Base-by-base conservation (phyloP, 164 flowering plant genomes). In the Tinospora cordifolia region DNA sequence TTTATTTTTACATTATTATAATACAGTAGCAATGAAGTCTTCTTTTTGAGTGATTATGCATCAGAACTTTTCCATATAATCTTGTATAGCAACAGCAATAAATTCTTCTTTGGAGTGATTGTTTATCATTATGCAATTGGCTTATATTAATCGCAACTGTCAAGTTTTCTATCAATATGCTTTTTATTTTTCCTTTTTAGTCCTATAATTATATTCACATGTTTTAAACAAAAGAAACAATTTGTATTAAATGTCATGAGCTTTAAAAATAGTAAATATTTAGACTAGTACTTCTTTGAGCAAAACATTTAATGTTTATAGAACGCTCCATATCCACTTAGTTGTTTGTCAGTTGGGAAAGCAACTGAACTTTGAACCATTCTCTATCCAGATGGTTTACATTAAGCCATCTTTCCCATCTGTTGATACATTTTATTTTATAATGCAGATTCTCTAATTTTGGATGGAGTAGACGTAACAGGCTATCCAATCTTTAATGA, bases 401-500 rank as follows among this genome's bases (percentile, higher is more conserved):
- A 51, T 66, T 9, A 64, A 11, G 2, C 15, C 10, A 36, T 64
- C 38, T 64, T 64, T 36, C 10, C 65, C 19, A 40, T 49, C 8
- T 51, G 41, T 64, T 69, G 6, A 39, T 21, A 40, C 21, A 34
- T 17, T 17, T 66, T 34, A n/a, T 70, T 24, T 47, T 72, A 15
- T 74, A 15, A 13, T 76, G 83, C 86, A 90, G 97, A 87, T 74
- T 80, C 87, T 67, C 79, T 82, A 54, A 72, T 83, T 65, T 60
- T 90, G 71, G 98, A 91, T 47, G 97, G 98, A 77, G 92, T 93
- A 38, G 96, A 93, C 69, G 89, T 93, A 27, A 90, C 97, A 36
- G 96, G 91, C 44, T 88, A 78, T 76, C 85, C 87, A 1, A 83
- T 93, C 73, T 93, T 93, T 77, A 72, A 72, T 68, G 87, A 88